phyloP scores from a whole-genome alignment of 257 asterid genomes.

The Solanum gracilifrons region DNA sequence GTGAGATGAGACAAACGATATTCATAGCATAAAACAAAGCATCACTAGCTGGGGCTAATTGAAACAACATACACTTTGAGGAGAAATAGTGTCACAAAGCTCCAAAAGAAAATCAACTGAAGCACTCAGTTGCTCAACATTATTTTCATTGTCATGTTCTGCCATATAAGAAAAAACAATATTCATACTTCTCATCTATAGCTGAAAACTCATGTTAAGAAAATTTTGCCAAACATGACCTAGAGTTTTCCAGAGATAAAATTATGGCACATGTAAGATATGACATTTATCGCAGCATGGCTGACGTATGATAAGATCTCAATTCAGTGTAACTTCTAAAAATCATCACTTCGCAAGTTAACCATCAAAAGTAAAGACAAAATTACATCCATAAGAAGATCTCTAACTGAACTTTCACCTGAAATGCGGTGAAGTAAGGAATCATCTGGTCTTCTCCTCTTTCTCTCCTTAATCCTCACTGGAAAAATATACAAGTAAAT shows the following conservation, averaged over 20 bases:
- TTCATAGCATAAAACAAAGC: conserved; percentile 1
- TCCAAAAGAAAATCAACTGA: conserved; percentile 94
- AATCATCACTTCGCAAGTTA: not conserved
- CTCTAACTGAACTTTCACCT: conserved; percentile 25
- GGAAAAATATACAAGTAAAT: conserved; percentile 2
- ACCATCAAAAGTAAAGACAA: not conserved
- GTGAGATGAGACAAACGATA: not conserved
- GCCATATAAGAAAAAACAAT: conserved; percentile 1
- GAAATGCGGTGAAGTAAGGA: conserved; percentile 16
- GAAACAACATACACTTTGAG: conserved; percentile 36
- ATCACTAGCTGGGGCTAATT: not conserved
- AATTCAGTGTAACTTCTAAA: not conserved
- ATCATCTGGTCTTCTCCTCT: conserved; percentile 37
- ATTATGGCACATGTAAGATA: not conserved
- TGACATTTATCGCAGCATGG: not conserved
- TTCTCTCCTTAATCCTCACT: conserved; percentile 68
- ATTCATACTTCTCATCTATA: not conserved
- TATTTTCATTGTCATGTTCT: conserved; percentile 37
- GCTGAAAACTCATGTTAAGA: not conserved
- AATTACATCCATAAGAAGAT: not conserved
- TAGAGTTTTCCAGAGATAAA: not conserved
- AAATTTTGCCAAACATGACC: not conserved
- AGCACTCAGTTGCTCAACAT: conserved; percentile 58
- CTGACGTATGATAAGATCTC: not conserved
- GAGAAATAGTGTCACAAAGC: conserved; percentile 52